These are phyloP conservation scores for Dendrobium nobile DNA, from an alignment of 106 monocot genomes.

Conservation along the genomic window DNA sequence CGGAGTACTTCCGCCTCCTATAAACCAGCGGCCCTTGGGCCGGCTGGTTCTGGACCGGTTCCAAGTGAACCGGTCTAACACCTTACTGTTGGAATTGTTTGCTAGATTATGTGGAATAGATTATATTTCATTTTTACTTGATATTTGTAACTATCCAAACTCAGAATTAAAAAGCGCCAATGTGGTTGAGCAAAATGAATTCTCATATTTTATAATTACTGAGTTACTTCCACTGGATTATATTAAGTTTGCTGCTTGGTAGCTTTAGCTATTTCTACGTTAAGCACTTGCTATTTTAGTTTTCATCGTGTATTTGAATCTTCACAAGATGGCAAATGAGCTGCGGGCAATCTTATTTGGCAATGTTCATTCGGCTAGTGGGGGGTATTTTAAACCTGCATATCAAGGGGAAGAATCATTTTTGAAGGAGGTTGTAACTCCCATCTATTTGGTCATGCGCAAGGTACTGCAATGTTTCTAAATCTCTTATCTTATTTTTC, in stretches of 20 bases:
- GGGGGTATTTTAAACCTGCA: conserved; percentile 39
- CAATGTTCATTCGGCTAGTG: conserved; percentile 39
- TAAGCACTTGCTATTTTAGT: no score
- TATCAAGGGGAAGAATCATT: conserved; percentile 56
- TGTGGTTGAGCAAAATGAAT: background rate
- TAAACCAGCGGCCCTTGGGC: no score
- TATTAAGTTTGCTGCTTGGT: background rate
- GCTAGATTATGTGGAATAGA: background rate
- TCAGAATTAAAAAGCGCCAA: background rate
- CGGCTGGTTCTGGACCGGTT: no score
- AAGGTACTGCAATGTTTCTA: conserved; percentile 45
- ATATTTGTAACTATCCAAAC: background rate
- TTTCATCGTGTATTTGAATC: background rate
- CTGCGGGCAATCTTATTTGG: conserved; percentile 40
- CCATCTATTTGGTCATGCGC: conserved; percentile 67
- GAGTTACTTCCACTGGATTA: background rate
- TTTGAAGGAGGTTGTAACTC: conserved; percentile 59
- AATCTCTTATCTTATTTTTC: background rate
- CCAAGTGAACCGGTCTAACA: no score
- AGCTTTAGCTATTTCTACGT: no score
- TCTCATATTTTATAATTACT: background rate
- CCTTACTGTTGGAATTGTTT: background rate
- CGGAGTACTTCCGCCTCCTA: no score
- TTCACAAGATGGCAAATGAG: conserved; percentile 70
- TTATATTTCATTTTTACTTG: background rate